Percentiles rank a stretch among this genome's conserved stretches.
These are phyloP conservation scores for Colletotrichum sp. DNA, from an alignment of 2,329 filamentous ascomycete species.

Conservation along the genomic window DNA sequence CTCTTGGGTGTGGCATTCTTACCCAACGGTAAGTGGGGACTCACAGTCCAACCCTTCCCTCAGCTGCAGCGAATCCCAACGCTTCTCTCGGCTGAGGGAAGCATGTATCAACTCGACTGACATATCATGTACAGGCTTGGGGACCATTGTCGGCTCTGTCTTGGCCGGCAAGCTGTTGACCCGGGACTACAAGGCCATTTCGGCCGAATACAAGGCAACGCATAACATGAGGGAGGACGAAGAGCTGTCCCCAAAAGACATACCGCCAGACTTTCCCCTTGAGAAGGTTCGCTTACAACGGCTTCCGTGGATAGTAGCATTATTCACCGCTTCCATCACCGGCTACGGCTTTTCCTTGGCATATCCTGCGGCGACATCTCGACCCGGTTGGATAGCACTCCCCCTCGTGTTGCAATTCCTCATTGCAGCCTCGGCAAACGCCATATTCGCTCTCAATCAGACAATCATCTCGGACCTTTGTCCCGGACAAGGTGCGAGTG, in stretches of 20 bases:
- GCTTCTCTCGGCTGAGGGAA: background rate
- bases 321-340: slow-evolving; percentile 36
- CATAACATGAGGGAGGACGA: slow-evolving; percentile 23
- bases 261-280: slow-evolving; percentile 42
- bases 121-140: slow-evolving; percentile 28
- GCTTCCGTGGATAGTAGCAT: slow-evolving; percentile 38
- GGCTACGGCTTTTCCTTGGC: slow-evolving; percentile 39
- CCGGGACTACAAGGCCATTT: slow-evolving; percentile 27
- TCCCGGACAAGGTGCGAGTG: slow-evolving; percentile 32
- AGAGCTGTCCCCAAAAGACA: slow-evolving; percentile 30
- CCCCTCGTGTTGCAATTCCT: slow-evolving; percentile 34
- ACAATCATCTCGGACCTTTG: slow-evolving; percentile 38
- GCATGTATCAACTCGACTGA: background rate
- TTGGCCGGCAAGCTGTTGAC: slow-evolving; percentile 46
- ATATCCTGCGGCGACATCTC: slow-evolving; percentile 10
- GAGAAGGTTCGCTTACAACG: slow-evolving; percentile 43
- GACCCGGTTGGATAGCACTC: slow-evolving; percentile 27
- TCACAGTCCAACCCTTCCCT: background rate
- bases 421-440: slow-evolving; percentile 39
- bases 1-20: slow-evolving; percentile 30
- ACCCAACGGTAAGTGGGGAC: slow-evolving; percentile 26
- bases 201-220: slow-evolving; percentile 26
- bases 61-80: background rate
- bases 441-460: slow-evolving; percentile 38
- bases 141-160: slow-evolving; percentile 45